Percentiles rank a stretch among this genome's conserved stretches.
Evolutionary conservation across 1,284 basidiomycete genomes (phyloP).

Genomic region (Dichomitus squalens): DNA sequence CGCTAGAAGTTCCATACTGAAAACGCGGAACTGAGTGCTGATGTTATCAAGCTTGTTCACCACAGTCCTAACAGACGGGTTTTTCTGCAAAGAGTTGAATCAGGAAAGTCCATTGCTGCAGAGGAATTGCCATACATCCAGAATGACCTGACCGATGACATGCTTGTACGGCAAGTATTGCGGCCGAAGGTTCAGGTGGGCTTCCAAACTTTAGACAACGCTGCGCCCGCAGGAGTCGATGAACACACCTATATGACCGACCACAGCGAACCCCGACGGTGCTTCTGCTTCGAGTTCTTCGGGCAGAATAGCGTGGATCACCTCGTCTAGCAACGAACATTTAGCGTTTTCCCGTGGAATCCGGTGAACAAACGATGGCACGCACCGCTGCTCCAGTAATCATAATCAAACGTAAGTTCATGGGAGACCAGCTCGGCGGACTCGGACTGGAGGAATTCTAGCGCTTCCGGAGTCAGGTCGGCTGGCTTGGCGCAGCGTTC

Average conservation of each 20-base stretch:
- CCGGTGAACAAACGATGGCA: no score
- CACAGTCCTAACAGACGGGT: constrained; percentile 79
- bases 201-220: constrained; percentile 33
- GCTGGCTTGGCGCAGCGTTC: constrained; percentile 54
- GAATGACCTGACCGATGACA: constrained; percentile 88
- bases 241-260: constrained; percentile 85
- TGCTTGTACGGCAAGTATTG: constrained; percentile 92
- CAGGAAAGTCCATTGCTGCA: no score
- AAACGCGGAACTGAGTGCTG: constrained; percentile 88
- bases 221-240: not conserved
- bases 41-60: constrained; percentile 96
- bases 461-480: constrained; percentile 59
- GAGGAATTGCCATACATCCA: constrained; percentile 67
- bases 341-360: not conserved
- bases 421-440: constrained; percentile 59
- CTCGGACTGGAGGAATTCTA: constrained; percentile 56
- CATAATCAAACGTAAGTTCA: constrained; percentile 71
- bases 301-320: constrained; percentile 80
- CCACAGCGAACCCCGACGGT: constrained; percentile 86
- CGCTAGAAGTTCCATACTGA: constrained; percentile 96
- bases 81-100: constrained; percentile 64
- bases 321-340: constrained; percentile 63
- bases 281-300: constrained; percentile 74
- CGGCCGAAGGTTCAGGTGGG: constrained; percentile 88
- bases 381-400: constrained; percentile 83